A percentile compares a stretch with the other conserved stretches of the same genome.
These are phyloP conservation scores for Fusarium nisikadoi DNA, from an alignment of 2,329 filamentous ascomycete species.

Conservation along the genomic window DNA sequence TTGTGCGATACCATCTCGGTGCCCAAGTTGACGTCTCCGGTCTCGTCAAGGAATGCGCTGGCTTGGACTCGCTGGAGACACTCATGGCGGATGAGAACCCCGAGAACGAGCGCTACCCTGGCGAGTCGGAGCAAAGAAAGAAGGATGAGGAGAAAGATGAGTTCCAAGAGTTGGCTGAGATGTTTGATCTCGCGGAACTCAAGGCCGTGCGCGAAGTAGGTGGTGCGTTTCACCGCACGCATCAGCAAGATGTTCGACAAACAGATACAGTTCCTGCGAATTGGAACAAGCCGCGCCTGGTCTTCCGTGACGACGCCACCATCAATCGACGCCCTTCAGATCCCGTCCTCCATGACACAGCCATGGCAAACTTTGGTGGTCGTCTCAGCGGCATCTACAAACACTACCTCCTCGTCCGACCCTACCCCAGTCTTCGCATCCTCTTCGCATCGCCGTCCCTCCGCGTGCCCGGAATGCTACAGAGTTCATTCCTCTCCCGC, in stretches of 20 bases:
- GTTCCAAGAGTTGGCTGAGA: constrained; percentile 73
- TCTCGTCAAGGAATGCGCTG: constrained; percentile 72
- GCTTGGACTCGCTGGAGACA: constrained; percentile 69
- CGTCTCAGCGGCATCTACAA: constrained; percentile 54
- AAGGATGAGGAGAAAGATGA: constrained; percentile 58
- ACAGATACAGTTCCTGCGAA: constrained; percentile 52
- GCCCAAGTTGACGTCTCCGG: constrained; percentile 78
- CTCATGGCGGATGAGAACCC: constrained; percentile 51
- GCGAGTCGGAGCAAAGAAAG: constrained; percentile 10
- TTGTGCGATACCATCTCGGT: constrained; percentile 74
- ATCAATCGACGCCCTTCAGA: constrained; percentile 34
- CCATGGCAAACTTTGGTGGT: constrained; percentile 29
- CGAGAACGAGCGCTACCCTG: constrained; percentile 41
- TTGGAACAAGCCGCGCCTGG: constrained; percentile 55
- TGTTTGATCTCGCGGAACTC: constrained; percentile 75
- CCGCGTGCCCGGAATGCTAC: constrained; percentile 73
- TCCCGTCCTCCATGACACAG: constrained; percentile 32
- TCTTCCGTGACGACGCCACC: constrained; percentile 52
- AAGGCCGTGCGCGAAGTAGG: constrained; percentile 71
- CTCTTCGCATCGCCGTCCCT: constrained; percentile 76
- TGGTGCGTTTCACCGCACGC: constrained; percentile 66
- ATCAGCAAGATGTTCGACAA: constrained; percentile 50
- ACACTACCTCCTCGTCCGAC: constrained; percentile 72
- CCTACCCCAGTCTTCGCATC: constrained; percentile 72
- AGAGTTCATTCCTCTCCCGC: constrained; percentile 65